These are phyloP conservation scores for Porphyridium purpureum DNA, from an alignment of 23 red algal genomes.

Conservation along the genomic window DNA sequence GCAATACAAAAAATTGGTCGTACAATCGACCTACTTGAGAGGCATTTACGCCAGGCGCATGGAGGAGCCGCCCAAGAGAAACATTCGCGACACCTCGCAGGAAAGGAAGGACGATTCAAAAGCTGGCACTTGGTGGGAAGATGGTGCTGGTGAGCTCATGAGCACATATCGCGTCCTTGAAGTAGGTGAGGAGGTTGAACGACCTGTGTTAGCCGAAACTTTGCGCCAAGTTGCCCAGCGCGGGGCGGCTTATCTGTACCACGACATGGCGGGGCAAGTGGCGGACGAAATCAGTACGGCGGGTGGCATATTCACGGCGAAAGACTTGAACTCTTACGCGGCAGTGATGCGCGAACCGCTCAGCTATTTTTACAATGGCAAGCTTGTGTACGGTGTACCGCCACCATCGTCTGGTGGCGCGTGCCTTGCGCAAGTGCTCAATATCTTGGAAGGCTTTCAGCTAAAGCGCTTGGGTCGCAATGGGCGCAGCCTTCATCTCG, in stretches of 20 bases:
- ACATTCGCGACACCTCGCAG: neutral
- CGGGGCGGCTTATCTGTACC: constrained; percentile 52
- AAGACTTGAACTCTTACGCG: constrained; percentile 39
- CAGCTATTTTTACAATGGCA: constrained; percentile 24
- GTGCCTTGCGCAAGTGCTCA: constrained; percentile 46
- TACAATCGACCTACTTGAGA: constrained; percentile 32
- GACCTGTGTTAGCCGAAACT: constrained; percentile 25
- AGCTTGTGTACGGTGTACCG: constrained; percentile 48
- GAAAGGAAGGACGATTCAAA: neutral
- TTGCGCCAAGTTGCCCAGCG: constrained; percentile 27
- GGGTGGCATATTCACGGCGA: constrained; percentile 52
- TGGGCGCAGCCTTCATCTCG: constrained; percentile 8
- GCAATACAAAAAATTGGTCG: constrained; percentile 40
- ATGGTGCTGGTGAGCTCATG: neutral
- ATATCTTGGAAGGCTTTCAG: constrained; percentile 39
- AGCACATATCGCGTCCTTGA: constrained; percentile 15
- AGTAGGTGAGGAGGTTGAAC: constrained; percentile 39
- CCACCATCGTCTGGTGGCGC: constrained; percentile 58
- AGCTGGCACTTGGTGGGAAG: neutral
- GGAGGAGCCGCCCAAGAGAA: neutral
- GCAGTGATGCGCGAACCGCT: constrained; percentile 21
- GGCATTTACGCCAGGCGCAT: constrained; percentile 17
- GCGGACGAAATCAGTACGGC: constrained; percentile 37
- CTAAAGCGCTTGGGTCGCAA: constrained; percentile 33
- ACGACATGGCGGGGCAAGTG: constrained; percentile 16